Evolutionary conservation across 2,329 filamentous ascomycete species (phyloP), one percentile per base, ranked within the genome.

Genomic region (Botryotinia convoluta): DNA sequence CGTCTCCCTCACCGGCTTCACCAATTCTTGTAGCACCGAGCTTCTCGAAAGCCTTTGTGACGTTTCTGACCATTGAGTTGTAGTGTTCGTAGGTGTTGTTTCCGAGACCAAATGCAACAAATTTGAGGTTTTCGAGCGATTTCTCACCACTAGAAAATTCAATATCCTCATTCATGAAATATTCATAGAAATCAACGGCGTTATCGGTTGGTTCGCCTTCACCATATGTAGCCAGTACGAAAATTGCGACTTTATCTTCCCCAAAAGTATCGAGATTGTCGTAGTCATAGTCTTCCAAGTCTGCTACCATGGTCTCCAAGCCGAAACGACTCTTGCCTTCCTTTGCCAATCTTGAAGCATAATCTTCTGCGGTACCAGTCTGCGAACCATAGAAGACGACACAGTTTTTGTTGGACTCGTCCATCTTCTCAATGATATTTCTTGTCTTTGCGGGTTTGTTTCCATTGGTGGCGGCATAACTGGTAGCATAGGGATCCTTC

Each of bases 31-130:
- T 87, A 20, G 93, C 96, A 75, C 96, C 96, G 32, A 97, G 87
- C 80, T 93, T 95, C 80, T 90, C 87, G 74, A 99, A 86, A 75
- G 90, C 91, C 82, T 92, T 90, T 84, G 96, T 90, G 73, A 98
- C 91, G 76, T 95, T 93, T 82, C 95, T 94, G 74, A 99, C 95
- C 94, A 99, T 97, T 70, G 92, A 92, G 86, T 99, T 99, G 88
- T 98, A 99, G 86, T 99, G 96, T 82, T 99, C 96, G 82, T 99
- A 99, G 42, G 96, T 98, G 86, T 98, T 99, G 87, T 99, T 99
- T 78, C 96, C 96, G 57, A 99, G 90, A 80, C 96, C 96, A 80
- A 99, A 99, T 73, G 94, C 89, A 80, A 99, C 94, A 81, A 95
- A 99, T 83, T 95, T 95, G 81, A 99, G 88, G 80, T 93, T 95